phyloP scores from a whole-genome alignment of 352 stramenopile species.

The Phytophthora idaei region DNA sequence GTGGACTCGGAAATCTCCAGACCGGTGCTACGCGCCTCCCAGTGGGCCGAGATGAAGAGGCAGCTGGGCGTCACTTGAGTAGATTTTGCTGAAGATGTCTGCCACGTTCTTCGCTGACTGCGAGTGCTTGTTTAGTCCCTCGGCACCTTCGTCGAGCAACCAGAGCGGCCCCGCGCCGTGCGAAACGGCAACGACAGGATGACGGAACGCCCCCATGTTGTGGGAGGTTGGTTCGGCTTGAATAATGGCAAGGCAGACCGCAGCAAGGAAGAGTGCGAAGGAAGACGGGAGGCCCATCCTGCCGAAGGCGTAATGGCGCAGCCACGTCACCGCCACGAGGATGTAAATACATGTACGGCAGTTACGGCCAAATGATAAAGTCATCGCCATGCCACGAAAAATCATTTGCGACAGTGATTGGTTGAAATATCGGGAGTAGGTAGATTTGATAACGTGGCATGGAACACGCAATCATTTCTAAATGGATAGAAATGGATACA shows the following conservation, averaged over 20 bases:
- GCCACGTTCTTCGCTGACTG: constrained; percentile 36
- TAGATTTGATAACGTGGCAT: constrained; percentile 26
- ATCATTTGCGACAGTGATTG: constrained; percentile 9
- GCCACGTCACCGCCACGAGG: not conserved
- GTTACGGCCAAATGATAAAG: not conserved
- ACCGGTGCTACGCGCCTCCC: constrained; percentile 51
- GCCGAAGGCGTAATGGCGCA: not conserved
- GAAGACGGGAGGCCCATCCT: constrained; percentile 15
- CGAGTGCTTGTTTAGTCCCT: constrained; percentile 29
- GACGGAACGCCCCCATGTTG: constrained; percentile 34
- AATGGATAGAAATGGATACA: not conserved
- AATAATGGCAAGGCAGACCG: constrained; percentile 1
- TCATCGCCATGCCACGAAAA: constrained; percentile 5
- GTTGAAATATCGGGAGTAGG: not conserved
- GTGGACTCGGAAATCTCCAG: constrained; percentile 59
- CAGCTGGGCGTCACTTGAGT: constrained; percentile 41
- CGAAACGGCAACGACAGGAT: constrained; percentile 45
- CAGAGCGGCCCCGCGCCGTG: constrained; percentile 57
- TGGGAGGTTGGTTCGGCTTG: not conserved
- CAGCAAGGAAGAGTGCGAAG: constrained; percentile 20
- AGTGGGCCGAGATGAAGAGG: constrained; percentile 91
- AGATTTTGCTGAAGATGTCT: constrained; percentile 41
- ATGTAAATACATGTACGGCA: too few species aligned
- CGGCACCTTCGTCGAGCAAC: constrained; percentile 39
- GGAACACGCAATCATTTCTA: constrained; percentile 15